These are phyloP conservation scores for Trichoderma gracile DNA, from an alignment of 2,329 filamentous ascomycete species.

Conservation along the genomic window DNA sequence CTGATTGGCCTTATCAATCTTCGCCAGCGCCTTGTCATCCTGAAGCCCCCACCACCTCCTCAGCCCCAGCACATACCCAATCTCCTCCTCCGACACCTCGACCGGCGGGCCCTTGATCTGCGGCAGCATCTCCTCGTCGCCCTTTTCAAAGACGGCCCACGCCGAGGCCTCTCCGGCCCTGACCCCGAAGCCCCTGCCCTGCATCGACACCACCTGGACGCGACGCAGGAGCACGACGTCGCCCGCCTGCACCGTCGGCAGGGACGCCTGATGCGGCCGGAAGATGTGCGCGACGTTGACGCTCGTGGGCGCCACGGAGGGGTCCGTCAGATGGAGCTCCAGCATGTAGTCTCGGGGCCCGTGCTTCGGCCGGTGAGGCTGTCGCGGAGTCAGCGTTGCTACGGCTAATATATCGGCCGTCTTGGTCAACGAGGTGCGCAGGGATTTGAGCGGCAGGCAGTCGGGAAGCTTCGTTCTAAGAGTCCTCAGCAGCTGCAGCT, in stretches of 20 bases:
- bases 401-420: conserved; percentile 57
- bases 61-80: conserved; percentile 50
- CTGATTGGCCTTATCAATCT: conserved; percentile 50
- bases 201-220: conserved; percentile 56
- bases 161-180: conserved; percentile 56
- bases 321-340: conserved; percentile 59
- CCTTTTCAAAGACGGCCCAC: conserved; percentile 62
- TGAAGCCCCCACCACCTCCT: conserved; percentile 52
- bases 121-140: conserved; percentile 43
- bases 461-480: conserved; percentile 55
- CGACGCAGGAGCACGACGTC: conserved; percentile 60
- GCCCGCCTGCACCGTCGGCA: conserved; percentile 57
- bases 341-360: conserved; percentile 62
- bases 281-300: conserved; percentile 60
- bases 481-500: conserved; percentile 48
- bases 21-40: conserved; percentile 48
- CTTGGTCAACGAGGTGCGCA: conserved; percentile 53
- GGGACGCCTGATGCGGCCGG: conserved; percentile 57
- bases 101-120: conserved; percentile 63
- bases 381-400: conserved; percentile 51
- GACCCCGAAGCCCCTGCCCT: conserved; percentile 57
- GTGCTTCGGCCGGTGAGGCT: conserved; percentile 56
- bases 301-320: conserved; percentile 51
- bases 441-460: conserved; percentile 52
- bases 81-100: conserved; percentile 55